These are phyloP conservation scores for Otatea glauca DNA, from an alignment of 176 grass and related monocot species.

Conservation along the genomic window DNA sequence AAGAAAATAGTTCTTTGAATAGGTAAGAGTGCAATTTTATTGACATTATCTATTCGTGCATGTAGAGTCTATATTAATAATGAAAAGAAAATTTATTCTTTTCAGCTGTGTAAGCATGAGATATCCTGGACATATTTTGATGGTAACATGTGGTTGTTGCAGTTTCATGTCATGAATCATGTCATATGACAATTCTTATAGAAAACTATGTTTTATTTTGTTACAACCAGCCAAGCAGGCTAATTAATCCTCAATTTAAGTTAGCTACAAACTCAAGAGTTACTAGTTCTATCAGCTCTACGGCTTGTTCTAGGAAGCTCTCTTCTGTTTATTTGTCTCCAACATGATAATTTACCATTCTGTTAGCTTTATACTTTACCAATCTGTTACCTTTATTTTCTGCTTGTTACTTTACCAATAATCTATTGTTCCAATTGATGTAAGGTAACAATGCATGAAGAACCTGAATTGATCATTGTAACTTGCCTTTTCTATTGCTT, in stretches of 20 bases:
- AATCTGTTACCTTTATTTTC: neutral
- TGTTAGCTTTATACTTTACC: neutral
- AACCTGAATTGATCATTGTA: neutral
- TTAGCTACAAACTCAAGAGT: neutral
- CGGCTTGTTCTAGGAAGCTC: neutral
- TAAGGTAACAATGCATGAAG: neutral
- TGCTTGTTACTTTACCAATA: neutral
- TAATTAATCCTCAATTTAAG: constrained; percentile 19
- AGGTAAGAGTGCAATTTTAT: constrained; percentile 51
- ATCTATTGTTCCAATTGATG: constrained; percentile 27
- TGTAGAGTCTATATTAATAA: neutral
- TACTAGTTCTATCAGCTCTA: neutral
- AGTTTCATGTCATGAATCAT: neutral
- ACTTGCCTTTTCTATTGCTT: neutral
- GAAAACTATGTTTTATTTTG: neutral
- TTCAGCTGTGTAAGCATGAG: neutral
- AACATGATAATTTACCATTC: too few species aligned
- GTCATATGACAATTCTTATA: neutral
- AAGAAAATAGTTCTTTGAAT: constrained; percentile 72
- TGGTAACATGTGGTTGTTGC: neutral
- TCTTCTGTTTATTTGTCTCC: neutral
- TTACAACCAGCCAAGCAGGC: neutral
- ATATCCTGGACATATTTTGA: neutral
- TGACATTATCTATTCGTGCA: constrained; percentile 12
- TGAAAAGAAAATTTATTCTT: neutral